These are phyloP conservation scores for Pythium sukuiense DNA, from an alignment of 352 stramenopile species.

Conservation along the genomic window DNA sequence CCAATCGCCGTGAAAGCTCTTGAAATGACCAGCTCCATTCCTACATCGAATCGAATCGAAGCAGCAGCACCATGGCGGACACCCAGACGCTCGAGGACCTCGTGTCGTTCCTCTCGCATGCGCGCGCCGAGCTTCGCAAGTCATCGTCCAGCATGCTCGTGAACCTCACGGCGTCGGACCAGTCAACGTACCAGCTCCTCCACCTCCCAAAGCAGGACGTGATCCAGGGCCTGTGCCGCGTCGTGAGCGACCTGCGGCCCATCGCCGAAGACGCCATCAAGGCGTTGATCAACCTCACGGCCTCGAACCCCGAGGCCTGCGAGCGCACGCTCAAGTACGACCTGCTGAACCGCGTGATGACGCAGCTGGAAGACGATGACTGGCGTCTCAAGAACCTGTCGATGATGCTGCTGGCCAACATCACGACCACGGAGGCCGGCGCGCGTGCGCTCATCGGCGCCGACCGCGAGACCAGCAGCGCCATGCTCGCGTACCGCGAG, in stretches of 20 bases:
- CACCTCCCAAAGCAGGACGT: constrained; percentile 71
- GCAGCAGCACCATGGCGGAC: constrained; percentile 33
- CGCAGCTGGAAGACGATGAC: constrained; percentile 77
- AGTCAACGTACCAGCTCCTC: constrained; percentile 75
- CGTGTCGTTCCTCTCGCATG: constrained; percentile 79
- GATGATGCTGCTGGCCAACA: constrained; percentile 88
- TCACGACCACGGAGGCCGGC: constrained; percentile 70
- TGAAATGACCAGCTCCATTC: constrained; percentile 1
- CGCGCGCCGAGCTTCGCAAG: constrained; percentile 83
- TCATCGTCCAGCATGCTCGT: constrained; percentile 79
- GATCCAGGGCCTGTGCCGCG: constrained; percentile 71
- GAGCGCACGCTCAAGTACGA: constrained; percentile 79
- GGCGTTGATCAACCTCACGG: constrained; percentile 85
- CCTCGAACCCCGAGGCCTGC: constrained; percentile 59
- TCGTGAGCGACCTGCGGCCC: constrained; percentile 81
- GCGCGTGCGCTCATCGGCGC: constrained; percentile 67
- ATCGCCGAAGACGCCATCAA: constrained; percentile 88
- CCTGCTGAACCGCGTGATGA: constrained; percentile 86
- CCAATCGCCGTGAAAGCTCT: constrained; percentile 15
- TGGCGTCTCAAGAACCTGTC: constrained; percentile 83
- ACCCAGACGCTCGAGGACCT: constrained; percentile 82
- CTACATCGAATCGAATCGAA: neutral
- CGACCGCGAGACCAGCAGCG: constrained; percentile 45
- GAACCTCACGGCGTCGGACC: constrained; percentile 82
- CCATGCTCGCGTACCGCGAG: constrained; percentile 59